phyloP scores from a whole-genome alignment of 441 rosid species.

The Populus hybrid region DNA sequence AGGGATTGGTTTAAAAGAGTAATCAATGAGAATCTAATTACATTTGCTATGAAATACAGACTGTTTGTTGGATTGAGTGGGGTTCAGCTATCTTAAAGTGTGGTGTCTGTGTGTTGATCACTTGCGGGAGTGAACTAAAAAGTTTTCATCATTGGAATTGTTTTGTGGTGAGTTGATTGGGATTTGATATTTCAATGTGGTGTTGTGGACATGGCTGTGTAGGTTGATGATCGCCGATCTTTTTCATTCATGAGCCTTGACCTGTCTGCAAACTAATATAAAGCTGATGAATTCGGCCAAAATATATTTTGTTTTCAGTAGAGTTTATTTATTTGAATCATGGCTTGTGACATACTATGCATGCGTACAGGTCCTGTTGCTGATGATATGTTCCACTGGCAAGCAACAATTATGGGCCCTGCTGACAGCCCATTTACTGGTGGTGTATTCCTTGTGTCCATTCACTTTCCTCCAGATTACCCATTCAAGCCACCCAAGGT shows the following conservation, averaged over 20 bases:
- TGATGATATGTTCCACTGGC: slow-evolving; percentile 37
- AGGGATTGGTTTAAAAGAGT: not conserved
- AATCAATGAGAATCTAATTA: not conserved
- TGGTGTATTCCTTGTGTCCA: slow-evolving; percentile 73
- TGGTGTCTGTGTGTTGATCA: not conserved
- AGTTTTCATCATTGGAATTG: not conserved
- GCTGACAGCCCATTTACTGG: slow-evolving; percentile 81
- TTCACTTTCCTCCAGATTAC: slow-evolving; percentile 21
- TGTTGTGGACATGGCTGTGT: not conserved
- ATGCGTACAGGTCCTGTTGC: slow-evolving; percentile 61
- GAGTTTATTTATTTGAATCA: not conserved
- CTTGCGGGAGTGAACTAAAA: not conserved
- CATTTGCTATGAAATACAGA: no score
- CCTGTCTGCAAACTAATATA: not conserved
- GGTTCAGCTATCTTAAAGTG: not conserved
- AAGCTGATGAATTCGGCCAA: not conserved
- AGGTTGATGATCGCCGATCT: not conserved
- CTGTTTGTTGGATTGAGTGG: not conserved
- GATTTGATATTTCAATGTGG: not conserved
- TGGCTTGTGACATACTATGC: not conserved
- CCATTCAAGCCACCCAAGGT: slow-evolving; percentile 94
- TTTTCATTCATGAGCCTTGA: not conserved
- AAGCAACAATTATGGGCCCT: slow-evolving; percentile 81
- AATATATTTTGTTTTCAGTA: not conserved
- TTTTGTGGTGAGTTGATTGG: not conserved